Evolutionary conservation across 306 rosid genomes (phyloP).

Genomic region (Castanospermum australe): DNA sequence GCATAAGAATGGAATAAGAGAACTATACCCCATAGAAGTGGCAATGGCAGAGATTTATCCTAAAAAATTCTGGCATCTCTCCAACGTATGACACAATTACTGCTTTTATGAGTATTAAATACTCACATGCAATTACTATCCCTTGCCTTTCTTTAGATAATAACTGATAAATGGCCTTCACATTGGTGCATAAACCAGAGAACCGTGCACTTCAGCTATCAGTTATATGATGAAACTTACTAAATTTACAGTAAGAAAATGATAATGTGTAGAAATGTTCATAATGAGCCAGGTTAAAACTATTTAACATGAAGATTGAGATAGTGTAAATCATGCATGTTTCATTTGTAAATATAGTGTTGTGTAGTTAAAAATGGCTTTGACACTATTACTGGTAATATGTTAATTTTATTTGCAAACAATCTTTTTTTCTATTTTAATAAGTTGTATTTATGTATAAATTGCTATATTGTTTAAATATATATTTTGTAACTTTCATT

Average conservation of each 20-base stretch:
- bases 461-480: not conserved
- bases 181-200: not conserved
- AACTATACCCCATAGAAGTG: not conserved
- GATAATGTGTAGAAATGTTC: not conserved
- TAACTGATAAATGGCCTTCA: not conserved
- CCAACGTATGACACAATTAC: not conserved
- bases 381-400: not conserved
- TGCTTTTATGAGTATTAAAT: not conserved
- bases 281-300: not conserved
- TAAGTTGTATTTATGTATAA: not conserved
- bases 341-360: not conserved
- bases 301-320: not conserved
- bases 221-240: not conserved
- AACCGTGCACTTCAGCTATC: not conserved
- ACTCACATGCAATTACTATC: not conserved
- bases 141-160: not conserved
- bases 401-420: not conserved
- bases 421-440: not conserved
- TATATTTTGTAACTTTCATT: not conserved
- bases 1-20: not conserved
- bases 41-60: not conserved
- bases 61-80: not conserved
- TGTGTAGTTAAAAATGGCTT: not conserved
- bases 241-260: not conserved
- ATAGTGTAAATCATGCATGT: not conserved